These are phyloP conservation scores for Phytophthora boehmeriae DNA, from an alignment of 352 stramenopile species.

Conservation along the genomic window DNA sequence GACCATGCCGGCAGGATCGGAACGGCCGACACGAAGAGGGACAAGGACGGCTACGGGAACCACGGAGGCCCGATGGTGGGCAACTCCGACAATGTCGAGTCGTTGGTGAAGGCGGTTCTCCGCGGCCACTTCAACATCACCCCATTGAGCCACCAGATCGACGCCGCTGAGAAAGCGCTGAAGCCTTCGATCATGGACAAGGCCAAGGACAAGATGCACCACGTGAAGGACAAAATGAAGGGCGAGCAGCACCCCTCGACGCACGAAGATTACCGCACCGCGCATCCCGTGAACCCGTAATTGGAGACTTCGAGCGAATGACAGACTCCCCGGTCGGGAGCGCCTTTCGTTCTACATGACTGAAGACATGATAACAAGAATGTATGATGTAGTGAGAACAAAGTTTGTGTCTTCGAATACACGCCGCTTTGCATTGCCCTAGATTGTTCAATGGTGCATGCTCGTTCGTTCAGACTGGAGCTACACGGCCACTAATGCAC, in stretches of 20 bases:
- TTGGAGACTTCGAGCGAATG: not conserved
- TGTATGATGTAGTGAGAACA: no score
- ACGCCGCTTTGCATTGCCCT: no score
- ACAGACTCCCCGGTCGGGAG: no score
- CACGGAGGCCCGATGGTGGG: not conserved
- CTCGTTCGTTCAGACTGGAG: no score
- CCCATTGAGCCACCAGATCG: slow-evolving; percentile 2
- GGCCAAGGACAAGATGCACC: not conserved
- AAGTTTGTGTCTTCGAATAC: no score
- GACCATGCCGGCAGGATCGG: no score
- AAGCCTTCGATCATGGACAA: not conserved
- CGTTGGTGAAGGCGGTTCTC: not conserved
- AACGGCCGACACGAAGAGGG: not conserved
- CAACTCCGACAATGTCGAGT: not conserved
- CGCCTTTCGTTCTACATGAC: no score
- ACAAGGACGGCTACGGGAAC: not conserved
- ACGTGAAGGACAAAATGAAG: slow-evolving; percentile 2
- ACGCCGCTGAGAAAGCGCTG: not conserved
- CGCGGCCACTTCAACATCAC: slow-evolving; percentile 1
- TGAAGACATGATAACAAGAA: no score
- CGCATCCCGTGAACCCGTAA: not conserved
- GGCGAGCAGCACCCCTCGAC: not conserved
- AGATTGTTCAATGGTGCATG: no score
- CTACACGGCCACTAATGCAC: no score
- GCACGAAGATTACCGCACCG: not conserved